Percentiles rank a stretch among this genome's conserved stretches.
These are phyloP conservation scores for Malus orientalis DNA, from an alignment of 306 rosid genomes.

Conservation along the genomic window DNA sequence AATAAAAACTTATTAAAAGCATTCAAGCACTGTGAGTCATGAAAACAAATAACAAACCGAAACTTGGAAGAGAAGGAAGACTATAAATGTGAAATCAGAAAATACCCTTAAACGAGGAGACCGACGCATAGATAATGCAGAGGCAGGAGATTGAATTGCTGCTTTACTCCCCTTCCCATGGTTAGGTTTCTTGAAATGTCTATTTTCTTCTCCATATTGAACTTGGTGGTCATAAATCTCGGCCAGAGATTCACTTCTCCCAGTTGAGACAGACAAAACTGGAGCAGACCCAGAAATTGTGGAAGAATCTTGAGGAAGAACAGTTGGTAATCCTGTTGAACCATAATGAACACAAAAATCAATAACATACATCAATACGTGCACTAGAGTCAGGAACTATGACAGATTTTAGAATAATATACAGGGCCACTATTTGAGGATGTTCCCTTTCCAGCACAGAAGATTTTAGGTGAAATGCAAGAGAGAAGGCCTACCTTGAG, in stretches of 20 bases:
- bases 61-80: not conserved
- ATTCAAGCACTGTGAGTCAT: not conserved
- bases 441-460: slow-evolving; percentile 11
- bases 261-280: slow-evolving; percentile 39
- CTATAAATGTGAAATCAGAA: not conserved
- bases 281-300: slow-evolving; percentile 65
- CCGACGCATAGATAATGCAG: slow-evolving; percentile 51
- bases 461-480: not conserved
- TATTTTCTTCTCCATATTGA: slow-evolving; percentile 25
- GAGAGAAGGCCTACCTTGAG: slow-evolving; percentile 42
- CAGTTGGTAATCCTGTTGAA: slow-evolving; percentile 31
- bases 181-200: slow-evolving; percentile 28
- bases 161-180: slow-evolving; percentile 30
- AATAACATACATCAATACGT: not conserved
- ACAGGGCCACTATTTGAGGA: not conserved
- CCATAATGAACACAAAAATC: slow-evolving; percentile 3
- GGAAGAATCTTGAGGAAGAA: slow-evolving; percentile 47
- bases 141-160: slow-evolving; percentile 36
- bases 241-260: slow-evolving; percentile 46
- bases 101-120: slow-evolving; percentile 61
- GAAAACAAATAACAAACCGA: not conserved
- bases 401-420: not conserved
- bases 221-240: slow-evolving; percentile 28
- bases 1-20: not conserved
- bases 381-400: not conserved